Evolutionary conservation across 805 yeast genomes (phyloP), one percentile per base, ranked within the genome.

Genomic region (Saturnispora dispora): DNA sequence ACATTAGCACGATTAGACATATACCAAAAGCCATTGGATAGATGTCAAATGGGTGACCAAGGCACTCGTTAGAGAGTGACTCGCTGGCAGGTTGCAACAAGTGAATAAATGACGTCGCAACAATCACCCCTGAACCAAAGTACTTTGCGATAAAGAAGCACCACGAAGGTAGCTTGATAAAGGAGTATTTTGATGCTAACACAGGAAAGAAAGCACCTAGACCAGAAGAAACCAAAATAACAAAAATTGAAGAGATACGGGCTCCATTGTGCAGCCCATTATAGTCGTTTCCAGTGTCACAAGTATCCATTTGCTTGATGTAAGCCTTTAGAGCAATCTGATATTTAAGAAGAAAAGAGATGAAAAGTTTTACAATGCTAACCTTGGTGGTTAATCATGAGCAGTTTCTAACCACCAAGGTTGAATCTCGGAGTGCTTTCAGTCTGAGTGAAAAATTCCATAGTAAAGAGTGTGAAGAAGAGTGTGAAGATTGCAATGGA

Each of bases 71-170:
- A 1, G 73, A 60, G 45, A 85, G 69, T 2, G 78, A 73, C 9
- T 82, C 85, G 52, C 72, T 65, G 4, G 93, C 91, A 0, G 88
- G 91, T 55, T 78, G 73, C 53, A 86, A 66, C 53, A 86, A 69
- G 68, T 86, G 95, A 30, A 86, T 80, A 59, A 86, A 84, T 0
- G 90, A 87, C 1, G 95, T 86, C 13, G 91, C 86, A 11, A 86
- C 75, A 60, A 86, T 86, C 46, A 86, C 91, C 51, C 95, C 95
- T 3, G 90, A 82, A 54, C 95, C 95, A 62, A 86, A 86, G 66
- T 75, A 85, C 60, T 83, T 85, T 47, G 86, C 81, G 46, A 81
- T 63, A 62, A 83, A 82, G 66, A 83, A 83, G 56, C 80, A 75
- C 78, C 79, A 74, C 13, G 73, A 59, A 1, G 88, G 88, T 53